phyloP scores from a whole-genome alignment of 2,329 filamentous ascomycete species.

The Epicoccum nigrum region DNA sequence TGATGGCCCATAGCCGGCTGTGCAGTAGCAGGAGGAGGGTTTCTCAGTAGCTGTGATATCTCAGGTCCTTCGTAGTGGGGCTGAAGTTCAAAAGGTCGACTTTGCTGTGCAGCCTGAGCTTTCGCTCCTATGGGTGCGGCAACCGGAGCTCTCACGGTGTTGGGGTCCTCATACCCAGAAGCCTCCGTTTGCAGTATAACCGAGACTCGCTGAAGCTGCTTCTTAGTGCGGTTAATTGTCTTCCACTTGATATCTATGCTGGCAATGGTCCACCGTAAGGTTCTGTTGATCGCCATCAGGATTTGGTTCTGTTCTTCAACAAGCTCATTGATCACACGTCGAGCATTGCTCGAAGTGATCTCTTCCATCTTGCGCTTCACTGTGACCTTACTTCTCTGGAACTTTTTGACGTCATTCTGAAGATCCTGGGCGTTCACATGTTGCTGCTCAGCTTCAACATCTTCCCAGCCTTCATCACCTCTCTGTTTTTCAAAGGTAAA shows the following conservation, averaged over 20 bases:
- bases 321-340: constrained; percentile 33
- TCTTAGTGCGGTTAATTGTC: constrained; percentile 15
- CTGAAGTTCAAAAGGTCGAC: constrained; percentile 10
- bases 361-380: constrained; percentile 31
- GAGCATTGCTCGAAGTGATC: constrained; percentile 35
- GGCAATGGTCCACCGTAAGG: constrained; percentile 36
- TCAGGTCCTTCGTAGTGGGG: constrained; percentile 5
- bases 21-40: neutral
- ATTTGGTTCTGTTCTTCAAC: constrained; percentile 35
- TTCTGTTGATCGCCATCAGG: constrained; percentile 29
- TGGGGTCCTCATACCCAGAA: constrained; percentile 22
- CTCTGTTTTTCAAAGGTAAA: constrained; percentile 36
- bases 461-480: constrained; percentile 32
- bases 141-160: neutral
- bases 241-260: constrained; percentile 35
- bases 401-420: constrained; percentile 28
- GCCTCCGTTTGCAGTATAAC: constrained; percentile 40
- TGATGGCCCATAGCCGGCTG: constrained; percentile 2
- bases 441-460: constrained; percentile 31
- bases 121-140: constrained; percentile 11
- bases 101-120: constrained; percentile 4
- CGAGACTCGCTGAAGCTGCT: constrained; percentile 31
- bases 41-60: constrained; percentile 15
- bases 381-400: constrained; percentile 24
- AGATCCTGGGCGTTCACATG: constrained; percentile 31